phyloP scores from a whole-genome alignment of 805 yeast species.

The Hanseniaspora pseudoguilliermondii region DNA sequence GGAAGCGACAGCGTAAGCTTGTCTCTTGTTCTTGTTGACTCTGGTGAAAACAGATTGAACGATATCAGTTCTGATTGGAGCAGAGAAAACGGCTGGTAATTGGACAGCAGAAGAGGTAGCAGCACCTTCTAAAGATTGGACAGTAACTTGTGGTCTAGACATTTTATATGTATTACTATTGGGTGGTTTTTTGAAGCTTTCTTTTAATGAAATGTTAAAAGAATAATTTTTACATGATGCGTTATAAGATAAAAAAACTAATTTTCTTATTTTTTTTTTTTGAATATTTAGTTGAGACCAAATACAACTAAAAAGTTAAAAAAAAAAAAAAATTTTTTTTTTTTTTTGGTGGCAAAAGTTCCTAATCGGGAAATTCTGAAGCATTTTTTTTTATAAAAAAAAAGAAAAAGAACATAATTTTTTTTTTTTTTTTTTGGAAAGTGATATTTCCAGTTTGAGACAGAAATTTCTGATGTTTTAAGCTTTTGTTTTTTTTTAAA shows the following conservation, averaged over 20 bases:
- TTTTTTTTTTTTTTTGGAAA: too few species aligned
- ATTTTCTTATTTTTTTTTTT: too few species aligned
- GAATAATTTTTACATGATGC: too few species aligned
- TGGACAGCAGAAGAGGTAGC: constrained; percentile 73
- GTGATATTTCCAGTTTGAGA: too few species aligned
- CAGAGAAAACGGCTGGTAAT: constrained; percentile 97
- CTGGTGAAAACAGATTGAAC: constrained; percentile 98
- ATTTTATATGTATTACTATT: constrained; percentile 25
- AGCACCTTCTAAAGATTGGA: constrained; percentile 78
- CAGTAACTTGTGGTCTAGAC: constrained; percentile 94
- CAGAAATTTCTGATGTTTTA: too few species aligned
- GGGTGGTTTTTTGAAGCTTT: constrained; percentile 10
- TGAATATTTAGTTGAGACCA: too few species aligned
- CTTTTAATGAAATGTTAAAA: too few species aligned
- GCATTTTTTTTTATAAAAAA: not conserved
- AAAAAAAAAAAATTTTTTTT: not conserved
- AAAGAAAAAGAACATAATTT: not conserved
- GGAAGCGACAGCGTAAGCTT: constrained; percentile 98
- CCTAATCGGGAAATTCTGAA: not conserved
- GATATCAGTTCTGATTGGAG: constrained; percentile 99
- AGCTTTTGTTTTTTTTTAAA: too few species aligned
- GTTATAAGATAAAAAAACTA: too few species aligned
- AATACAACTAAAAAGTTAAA: too few species aligned
- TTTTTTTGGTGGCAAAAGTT: not conserved
- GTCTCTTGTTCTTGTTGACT: constrained; percentile 99